Evolutionary conservation across 2,329 filamentous ascomycete genomes (phyloP).

Genomic region (Venturia effusa): DNA sequence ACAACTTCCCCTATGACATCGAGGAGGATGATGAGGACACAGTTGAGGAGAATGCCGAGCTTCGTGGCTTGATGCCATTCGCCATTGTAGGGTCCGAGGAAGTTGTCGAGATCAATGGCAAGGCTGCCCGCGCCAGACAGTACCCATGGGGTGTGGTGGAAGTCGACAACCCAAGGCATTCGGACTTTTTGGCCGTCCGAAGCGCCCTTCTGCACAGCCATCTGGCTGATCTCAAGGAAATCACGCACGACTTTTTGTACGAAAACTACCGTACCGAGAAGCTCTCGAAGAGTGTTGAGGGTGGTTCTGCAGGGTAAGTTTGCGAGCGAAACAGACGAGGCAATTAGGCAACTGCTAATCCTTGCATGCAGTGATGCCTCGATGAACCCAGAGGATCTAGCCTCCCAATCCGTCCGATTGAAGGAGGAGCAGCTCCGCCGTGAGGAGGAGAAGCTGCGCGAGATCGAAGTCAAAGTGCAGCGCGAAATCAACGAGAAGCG

Average conservation of each 20-base stretch:
- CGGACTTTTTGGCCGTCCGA: slow-evolving; percentile 94
- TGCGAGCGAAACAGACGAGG: slow-evolving; percentile 10
- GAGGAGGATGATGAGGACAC: slow-evolving; percentile 99
- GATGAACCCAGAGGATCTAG: slow-evolving; percentile 96
- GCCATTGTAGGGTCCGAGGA: slow-evolving; percentile 98
- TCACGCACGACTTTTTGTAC: slow-evolving; percentile 99
- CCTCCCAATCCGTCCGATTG: slow-evolving; percentile 91
- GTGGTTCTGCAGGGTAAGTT: slow-evolving; percentile 76
- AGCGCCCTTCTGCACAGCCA: slow-evolving; percentile 96
- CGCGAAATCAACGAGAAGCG: slow-evolving; percentile 99
- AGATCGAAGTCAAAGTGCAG: slow-evolving; percentile 99
- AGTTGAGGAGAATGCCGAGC: slow-evolving; percentile 96
- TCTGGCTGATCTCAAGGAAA: slow-evolving; percentile 96
- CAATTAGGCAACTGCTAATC: slow-evolving; percentile 21
- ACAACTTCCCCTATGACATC: slow-evolving; percentile 99
- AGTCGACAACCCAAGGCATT: slow-evolving; percentile 98
- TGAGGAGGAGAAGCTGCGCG: slow-evolving; percentile 98
- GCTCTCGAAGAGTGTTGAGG: slow-evolving; percentile 97
- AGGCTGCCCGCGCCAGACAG: slow-evolving; percentile 85
- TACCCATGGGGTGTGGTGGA: slow-evolving; percentile 99
- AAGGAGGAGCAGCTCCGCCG: slow-evolving; percentile 99
- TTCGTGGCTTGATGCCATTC: slow-evolving; percentile 95
- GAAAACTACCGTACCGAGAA: slow-evolving; percentile 99
- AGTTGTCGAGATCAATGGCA: slow-evolving; percentile 83
- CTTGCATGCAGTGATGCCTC: slow-evolving; percentile 53